A percentile compares a stretch with the other conserved stretches of the same genome.
phyloP scores from a whole-genome alignment of 2,329 filamentous ascomycete genomes.

The Diaporthe ampelina region DNA sequence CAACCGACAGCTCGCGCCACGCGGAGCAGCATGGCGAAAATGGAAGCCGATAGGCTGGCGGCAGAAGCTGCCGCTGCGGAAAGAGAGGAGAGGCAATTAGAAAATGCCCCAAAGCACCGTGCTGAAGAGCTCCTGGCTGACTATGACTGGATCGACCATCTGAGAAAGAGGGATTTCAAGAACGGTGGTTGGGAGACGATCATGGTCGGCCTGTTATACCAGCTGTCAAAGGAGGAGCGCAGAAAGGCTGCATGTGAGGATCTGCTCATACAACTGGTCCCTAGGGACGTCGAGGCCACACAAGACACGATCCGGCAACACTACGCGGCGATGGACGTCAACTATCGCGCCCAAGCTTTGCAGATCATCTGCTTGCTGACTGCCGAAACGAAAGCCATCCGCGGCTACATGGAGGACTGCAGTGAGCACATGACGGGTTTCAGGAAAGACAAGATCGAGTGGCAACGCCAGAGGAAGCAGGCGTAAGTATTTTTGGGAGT shows the following conservation, averaged over 20 bases:
- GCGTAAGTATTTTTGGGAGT: constrained; percentile 63
- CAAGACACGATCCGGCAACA: constrained; percentile 79
- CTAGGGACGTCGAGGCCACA: constrained; percentile 80
- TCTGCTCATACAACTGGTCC: constrained; percentile 84
- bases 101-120: constrained; percentile 69
- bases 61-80: constrained; percentile 70
- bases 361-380: constrained; percentile 90
- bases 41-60: constrained; percentile 78
- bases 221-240: constrained; percentile 82
- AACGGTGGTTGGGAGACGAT: constrained; percentile 94
- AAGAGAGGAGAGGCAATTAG: constrained; percentile 60
- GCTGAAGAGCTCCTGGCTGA: constrained; percentile 81
- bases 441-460: constrained; percentile 95
- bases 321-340: constrained; percentile 85
- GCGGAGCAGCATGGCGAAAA: constrained; percentile 86
- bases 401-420: constrained; percentile 91
- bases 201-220: constrained; percentile 87
- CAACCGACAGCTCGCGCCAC: constrained; percentile 80
- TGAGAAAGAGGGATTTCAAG: constrained; percentile 86
- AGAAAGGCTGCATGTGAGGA: constrained; percentile 81
- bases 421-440: constrained; percentile 94
- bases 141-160: constrained; percentile 87
- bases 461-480: constrained; percentile 82
- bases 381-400: constrained; percentile 86
- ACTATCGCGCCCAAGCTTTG: constrained; percentile 82